These are phyloP conservation scores for Skeletonema tropicum DNA, from an alignment of 108 stramenopile genomes.

Conservation along the genomic window DNA sequence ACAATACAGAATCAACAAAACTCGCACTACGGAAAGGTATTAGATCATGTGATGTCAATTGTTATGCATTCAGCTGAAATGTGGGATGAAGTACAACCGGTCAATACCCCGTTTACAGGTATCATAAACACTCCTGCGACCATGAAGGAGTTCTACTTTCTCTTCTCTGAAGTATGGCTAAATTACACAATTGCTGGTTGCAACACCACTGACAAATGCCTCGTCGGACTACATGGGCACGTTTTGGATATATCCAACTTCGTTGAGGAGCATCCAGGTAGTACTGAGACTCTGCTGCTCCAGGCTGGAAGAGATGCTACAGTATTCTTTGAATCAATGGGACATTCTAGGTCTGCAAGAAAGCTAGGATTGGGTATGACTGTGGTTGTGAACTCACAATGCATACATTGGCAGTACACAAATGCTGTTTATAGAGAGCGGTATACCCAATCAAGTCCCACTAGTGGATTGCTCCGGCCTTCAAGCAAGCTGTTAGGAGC, in stretches of 20 bases:
- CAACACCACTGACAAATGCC: constrained; percentile 61
- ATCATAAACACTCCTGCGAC: constrained; percentile 15
- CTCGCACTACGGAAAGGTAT: constrained; percentile 3
- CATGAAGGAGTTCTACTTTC: constrained; percentile 81
- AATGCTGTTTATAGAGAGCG: not conserved
- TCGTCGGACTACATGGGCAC: constrained; percentile 89
- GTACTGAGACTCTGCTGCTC: constrained; percentile 89
- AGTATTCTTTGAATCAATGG: constrained; percentile 89
- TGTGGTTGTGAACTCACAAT: constrained; percentile 62
- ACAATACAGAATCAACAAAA: constrained; percentile 1
- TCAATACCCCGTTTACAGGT: constrained; percentile 5
- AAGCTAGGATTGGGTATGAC: constrained; percentile 58
- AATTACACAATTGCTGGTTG: constrained; percentile 78
- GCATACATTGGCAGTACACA: constrained; percentile 17
- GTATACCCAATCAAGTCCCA: not conserved
- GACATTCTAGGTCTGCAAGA: constrained; percentile 74
- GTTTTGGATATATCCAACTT: constrained; percentile 93
- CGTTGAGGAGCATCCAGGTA: constrained; percentile 89
- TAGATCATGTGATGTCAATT: constrained; percentile 36
- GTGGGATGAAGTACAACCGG: not conserved
- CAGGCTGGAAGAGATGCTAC: constrained; percentile 92
- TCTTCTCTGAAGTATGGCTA: constrained; percentile 70
- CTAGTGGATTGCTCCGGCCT: constrained; percentile 34
- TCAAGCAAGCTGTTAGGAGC: constrained; percentile 2
- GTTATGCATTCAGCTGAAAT: constrained; percentile 3